Base-by-base conservation (phyloP, 768 basidiomycete species). In the Amanita subjunquillea region DNA sequence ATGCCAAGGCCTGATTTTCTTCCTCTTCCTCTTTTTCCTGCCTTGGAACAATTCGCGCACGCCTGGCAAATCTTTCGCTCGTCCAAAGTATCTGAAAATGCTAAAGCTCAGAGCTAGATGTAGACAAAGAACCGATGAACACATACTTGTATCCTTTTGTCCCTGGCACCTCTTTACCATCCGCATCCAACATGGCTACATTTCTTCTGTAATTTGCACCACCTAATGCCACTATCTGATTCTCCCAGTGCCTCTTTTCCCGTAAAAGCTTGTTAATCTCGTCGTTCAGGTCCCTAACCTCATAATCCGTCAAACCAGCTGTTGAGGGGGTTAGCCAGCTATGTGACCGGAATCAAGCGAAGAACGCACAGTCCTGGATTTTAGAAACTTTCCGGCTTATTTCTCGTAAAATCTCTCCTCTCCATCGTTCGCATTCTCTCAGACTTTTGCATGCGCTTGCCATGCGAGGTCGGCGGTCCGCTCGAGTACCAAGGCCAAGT, bases 241-340 rank as follows among this genome's bases (percentile, higher is more conserved):
- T 94, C 71, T 98, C 95, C 91, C 92, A 98, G 67, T 97, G 94
- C 40, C 87, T 70, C 66, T 98, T 97, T 70, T 99, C 95, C 32
- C 95, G 79, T 76, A 99, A 72, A 12, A 96, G 72, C 63, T 85
- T 90, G 74, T 98, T 99, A 58, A 99, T 99, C 62, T 97, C 93
- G 65, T 98, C 94, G 64, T 99, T 99, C 40, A 97, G 62, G 65
- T 97, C 95, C 27, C 95, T 83, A 44, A 94, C 83, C 71, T 97
- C 93, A 63, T 97, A 97, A 72, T 97, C 92, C 23, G 88, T 87
- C 65, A 97, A 67, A 49, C 91, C 91, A 60, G 90, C 94, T 97
- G 60, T 9, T 9, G 51, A 44, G 55, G 20, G 22, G 12, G 53
- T 54, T 27, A 50, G 46, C 38, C 23, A 22, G 29, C 30, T n/a